These are phyloP conservation scores for Irineochytrium annulatum DNA, from an alignment of 192 early-diverging fungal species.

Conservation along the genomic window DNA sequence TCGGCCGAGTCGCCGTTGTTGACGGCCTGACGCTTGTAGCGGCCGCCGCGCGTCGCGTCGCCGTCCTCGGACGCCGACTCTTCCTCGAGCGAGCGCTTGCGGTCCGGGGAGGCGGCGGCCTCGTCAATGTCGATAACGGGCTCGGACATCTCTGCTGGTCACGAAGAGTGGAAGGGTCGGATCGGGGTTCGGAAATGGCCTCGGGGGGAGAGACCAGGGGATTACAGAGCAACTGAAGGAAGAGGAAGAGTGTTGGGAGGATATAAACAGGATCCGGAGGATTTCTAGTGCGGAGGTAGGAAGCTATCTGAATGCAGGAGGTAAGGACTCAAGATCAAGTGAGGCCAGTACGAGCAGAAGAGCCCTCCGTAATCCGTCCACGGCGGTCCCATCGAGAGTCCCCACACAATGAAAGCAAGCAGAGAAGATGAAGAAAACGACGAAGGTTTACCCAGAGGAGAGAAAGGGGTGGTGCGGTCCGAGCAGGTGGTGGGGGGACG, in stretches of 20 bases:
- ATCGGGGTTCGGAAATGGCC: not conserved
- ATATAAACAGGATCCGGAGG: not conserved
- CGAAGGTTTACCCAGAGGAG: too few relatives aligned
- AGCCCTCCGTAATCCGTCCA: not conserved
- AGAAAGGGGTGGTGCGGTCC: too few relatives aligned
- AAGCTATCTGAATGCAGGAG: not conserved
- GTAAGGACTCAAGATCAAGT: not conserved
- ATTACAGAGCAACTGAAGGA: not conserved
- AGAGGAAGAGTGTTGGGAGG: not conserved
- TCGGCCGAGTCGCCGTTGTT: constrained; percentile 2
- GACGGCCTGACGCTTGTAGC: constrained; percentile 36
- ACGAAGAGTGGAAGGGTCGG: not conserved
- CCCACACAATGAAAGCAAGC: not conserved
- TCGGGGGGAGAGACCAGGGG: not conserved
- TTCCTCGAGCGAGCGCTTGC: constrained; percentile 36
- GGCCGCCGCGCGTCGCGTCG: constrained; percentile 21
- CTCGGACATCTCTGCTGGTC: not conserved
- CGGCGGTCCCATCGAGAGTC: not conserved
- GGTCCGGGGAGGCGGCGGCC: constrained; percentile 35
- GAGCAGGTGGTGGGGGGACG: not conserved
- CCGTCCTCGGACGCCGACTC: constrained; percentile 28
- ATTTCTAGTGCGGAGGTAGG: not conserved
- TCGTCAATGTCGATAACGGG: constrained; percentile 2
- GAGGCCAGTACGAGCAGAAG: not conserved
- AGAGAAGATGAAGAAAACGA: not conserved